Conservation (phyloP, 1,139 yeast genomes). For the Meyerozyma guilliermondii region DNA sequence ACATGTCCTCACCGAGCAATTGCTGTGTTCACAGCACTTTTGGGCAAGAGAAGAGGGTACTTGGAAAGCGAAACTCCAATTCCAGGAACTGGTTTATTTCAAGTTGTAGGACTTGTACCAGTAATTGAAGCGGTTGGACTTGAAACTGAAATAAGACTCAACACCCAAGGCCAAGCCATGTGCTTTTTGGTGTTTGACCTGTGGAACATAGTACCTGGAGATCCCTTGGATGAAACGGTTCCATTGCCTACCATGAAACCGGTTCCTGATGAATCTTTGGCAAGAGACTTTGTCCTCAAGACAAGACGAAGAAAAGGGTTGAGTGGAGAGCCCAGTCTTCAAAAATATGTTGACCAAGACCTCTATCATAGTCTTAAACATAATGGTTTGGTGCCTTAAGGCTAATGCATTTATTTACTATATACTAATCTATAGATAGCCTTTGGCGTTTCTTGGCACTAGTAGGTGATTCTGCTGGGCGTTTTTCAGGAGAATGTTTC, state of each 20-base stretch:
- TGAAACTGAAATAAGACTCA: constrained; percentile 76
- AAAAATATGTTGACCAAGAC: constrained; percentile 63
- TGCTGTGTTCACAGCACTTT: constrained; percentile 41
- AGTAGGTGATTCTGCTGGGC: not conserved
- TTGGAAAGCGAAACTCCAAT: constrained; percentile 50
- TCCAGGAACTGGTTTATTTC: constrained; percentile 69
- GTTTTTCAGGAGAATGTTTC: not conserved
- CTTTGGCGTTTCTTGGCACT: not conserved
- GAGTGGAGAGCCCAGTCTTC: constrained; percentile 70
- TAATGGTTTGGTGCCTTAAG: constrained; percentile 30
- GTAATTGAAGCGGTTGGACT: constrained; percentile 88
- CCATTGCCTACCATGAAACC: constrained; percentile 68
- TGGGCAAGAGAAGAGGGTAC: constrained; percentile 60
- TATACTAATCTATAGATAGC: not conserved
- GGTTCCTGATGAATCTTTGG: constrained; percentile 63
- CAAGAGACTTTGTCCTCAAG: constrained; percentile 85
- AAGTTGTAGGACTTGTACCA: constrained; percentile 65
- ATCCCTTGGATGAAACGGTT: constrained; percentile 70
- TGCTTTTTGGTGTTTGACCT: constrained; percentile 59
- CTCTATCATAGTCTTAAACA: constrained; percentile 50
- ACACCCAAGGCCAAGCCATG: constrained; percentile 75
- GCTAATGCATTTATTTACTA: constrained; percentile 1
- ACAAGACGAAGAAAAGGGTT: constrained; percentile 85
- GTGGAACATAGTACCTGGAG: constrained; percentile 87
- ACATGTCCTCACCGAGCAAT: constrained; percentile 49